Evolutionary conservation across 1,139 yeast species (phyloP).

Genomic region (Diutina scorzettiae): DNA sequence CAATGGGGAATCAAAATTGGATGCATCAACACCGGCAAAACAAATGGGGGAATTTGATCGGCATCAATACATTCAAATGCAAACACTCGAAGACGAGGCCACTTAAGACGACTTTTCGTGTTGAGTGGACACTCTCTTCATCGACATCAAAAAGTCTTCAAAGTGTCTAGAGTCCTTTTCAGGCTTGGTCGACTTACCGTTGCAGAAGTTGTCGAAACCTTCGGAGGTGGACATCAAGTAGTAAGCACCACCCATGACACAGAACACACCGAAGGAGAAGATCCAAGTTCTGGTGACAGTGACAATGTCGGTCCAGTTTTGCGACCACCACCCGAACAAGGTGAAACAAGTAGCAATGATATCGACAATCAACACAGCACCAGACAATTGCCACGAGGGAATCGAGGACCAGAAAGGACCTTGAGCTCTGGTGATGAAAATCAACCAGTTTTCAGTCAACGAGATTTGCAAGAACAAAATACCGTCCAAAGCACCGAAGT

Average conservation of each 20-base stretch:
- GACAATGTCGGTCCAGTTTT: conserved; percentile 94
- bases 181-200: conserved; percentile 55
- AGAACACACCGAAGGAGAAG: conserved; percentile 94
- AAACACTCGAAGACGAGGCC: conserved; percentile 6
- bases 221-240: conserved; percentile 82
- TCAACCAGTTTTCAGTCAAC: conserved; percentile 91
- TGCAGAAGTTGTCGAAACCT: conserved; percentile 85
- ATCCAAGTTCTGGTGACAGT: conserved; percentile 89
- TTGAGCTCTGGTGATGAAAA: conserved; percentile 88
- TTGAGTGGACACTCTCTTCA: conserved; percentile 98
- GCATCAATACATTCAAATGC: conserved; percentile 6
- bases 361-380: conserved; percentile 85
- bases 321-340: conserved; percentile 96
- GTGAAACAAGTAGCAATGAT: conserved; percentile 83
- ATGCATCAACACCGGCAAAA: too few species aligned
- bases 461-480: conserved; percentile 85
- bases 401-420: conserved; percentile 92
- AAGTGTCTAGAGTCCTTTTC: conserved; percentile 63
- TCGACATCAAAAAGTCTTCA: conserved; percentile 92
- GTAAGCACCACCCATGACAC: conserved; percentile 94
- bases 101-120: conserved; percentile 62
- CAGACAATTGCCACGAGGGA: conserved; percentile 92
- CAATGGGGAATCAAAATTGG: conserved; percentile 11
- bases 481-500: conserved; percentile 90
- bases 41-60: conserved; percentile 11